These are phyloP conservation scores for Diplodia seriata DNA, from an alignment of 2,329 filamentous ascomycete genomes.

Conservation along the genomic window DNA sequence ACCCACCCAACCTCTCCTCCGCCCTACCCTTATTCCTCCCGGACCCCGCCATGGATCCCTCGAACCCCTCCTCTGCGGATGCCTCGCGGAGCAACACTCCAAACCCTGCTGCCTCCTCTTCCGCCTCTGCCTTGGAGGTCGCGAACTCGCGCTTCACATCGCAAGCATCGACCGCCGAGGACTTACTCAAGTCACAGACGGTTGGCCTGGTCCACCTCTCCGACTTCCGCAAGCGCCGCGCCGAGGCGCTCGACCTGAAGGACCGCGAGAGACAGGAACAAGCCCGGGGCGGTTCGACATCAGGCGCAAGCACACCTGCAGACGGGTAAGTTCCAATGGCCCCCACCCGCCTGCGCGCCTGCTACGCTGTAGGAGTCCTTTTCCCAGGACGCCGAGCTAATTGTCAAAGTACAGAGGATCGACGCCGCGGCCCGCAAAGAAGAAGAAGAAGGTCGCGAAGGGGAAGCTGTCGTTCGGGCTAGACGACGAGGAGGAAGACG, in stretches of 20 bases:
- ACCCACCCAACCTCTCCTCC: neutral
- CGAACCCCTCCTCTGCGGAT: constrained; percentile 36
- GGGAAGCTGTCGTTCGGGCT: constrained; percentile 72
- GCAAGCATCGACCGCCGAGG: constrained; percentile 77
- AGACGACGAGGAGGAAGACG: constrained; percentile 70
- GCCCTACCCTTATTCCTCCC: neutral
- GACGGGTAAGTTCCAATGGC: constrained; percentile 62
- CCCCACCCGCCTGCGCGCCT: no score
- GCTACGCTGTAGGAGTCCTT: no score
- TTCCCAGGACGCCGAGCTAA: constrained; percentile 53
- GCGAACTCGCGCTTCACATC: constrained; percentile 70
- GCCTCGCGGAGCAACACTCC: constrained; percentile 52
- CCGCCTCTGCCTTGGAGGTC: constrained; percentile 31
- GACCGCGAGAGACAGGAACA: constrained; percentile 78
- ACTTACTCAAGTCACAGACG: constrained; percentile 82
- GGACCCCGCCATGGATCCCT: constrained; percentile 34
- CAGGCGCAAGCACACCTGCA: constrained; percentile 60
- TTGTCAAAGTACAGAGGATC: constrained; percentile 63
- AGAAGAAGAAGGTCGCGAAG: constrained; percentile 66
- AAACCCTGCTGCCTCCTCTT: constrained; percentile 41
- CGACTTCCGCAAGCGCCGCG: constrained; percentile 94
- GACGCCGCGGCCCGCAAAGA: constrained; percentile 60
- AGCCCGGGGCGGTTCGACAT: constrained; percentile 52
- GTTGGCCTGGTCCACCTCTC: constrained; percentile 90
- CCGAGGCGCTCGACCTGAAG: constrained; percentile 90